Evolutionary conservation across 2,329 filamentous ascomycete species (phyloP), one percentile per base, ranked within the genome.

Genomic region (Acrodontium crateriforme): DNA sequence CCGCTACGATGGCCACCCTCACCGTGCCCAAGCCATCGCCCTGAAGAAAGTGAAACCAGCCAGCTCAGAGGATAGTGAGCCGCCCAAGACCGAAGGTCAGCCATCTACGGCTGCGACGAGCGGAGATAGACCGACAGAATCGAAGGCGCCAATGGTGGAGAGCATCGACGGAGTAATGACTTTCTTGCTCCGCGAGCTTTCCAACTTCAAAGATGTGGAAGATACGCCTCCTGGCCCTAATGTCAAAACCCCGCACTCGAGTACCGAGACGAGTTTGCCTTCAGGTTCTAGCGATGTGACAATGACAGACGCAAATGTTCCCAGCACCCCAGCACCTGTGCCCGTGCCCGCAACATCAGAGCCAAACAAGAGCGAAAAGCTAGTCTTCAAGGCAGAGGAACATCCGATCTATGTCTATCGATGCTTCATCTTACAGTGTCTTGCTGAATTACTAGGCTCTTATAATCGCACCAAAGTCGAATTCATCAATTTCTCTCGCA

Each of bases 401-500:
- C 84, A 98, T 52, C 83, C 85, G 0, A 94, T 93, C 35, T 98
- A 92, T 57, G 77, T 95, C 29, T 98, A 95, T 49, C 74, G 89
- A 25, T 94, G 87, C 59, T 94, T 95, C 60, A 62, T 99, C 28
- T 68, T 99, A 17, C 84, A 89, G 49, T 93, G 85, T 46, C 62
- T 99, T 20, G 77, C 83, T 0, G 89, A 99, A 54, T 69, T 98
- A 9, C 64, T 98, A 9, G 75, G 80, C 32, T 91, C 79, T 46
- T 98, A 95, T 59, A 93, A 84, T 42, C 75, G 84, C 29, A 82
- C 84, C 6, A 99, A 99, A 64, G 73, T 98, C 23, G 91, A 98
- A 51, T 95, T 99, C 51, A 94, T 99, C 62, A 95, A 94, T 54
- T 98, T 94, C 60, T 95, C 91, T 41, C 77, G 87, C 35, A 93